Percentiles rank a stretch among this genome's conserved stretches.
Conservation (phyloP, 192 early-diverging fungal genomes). For the Entomortierella chlamydospora region DNA sequence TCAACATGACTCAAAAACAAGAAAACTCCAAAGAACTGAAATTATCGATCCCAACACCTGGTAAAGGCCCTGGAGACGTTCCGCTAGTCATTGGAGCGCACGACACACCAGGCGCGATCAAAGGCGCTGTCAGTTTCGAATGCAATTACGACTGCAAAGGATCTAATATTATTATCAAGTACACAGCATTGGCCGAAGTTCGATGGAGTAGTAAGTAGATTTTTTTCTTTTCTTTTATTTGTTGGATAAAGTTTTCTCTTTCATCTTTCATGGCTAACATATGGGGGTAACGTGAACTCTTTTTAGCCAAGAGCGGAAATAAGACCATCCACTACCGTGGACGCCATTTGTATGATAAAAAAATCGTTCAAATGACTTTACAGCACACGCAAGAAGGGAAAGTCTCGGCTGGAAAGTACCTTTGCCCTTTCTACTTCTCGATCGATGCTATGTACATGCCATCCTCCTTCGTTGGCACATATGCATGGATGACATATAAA, state of each 20-base stretch:
- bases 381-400: neutral
- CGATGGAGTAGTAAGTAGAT: constrained; percentile 13
- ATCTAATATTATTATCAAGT: constrained; percentile 10
- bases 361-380: neutral
- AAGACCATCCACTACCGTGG: neutral
- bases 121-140: constrained; percentile 7
- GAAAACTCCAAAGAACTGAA: constrained; percentile 4
- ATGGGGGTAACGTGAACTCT: neutral
- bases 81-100: constrained; percentile 12
- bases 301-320: neutral
- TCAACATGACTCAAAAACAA: neutral
- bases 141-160: constrained; percentile 40
- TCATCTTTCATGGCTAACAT: neutral
- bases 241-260: neutral
- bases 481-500: constrained; percentile 12
- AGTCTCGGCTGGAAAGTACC: constrained; percentile 6
- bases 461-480: constrained; percentile 1
- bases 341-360: constrained; percentile 1
- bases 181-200: constrained; percentile 10
- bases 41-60: neutral
- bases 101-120: constrained; percentile 3
- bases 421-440: constrained; percentile 1
- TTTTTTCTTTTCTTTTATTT: neutral
- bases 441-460: constrained; percentile 4
- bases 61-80: neutral